phyloP scores from a whole-genome alignment of 2,329 filamentous ascomycete species.

The Colletotrichum paranaense region DNA sequence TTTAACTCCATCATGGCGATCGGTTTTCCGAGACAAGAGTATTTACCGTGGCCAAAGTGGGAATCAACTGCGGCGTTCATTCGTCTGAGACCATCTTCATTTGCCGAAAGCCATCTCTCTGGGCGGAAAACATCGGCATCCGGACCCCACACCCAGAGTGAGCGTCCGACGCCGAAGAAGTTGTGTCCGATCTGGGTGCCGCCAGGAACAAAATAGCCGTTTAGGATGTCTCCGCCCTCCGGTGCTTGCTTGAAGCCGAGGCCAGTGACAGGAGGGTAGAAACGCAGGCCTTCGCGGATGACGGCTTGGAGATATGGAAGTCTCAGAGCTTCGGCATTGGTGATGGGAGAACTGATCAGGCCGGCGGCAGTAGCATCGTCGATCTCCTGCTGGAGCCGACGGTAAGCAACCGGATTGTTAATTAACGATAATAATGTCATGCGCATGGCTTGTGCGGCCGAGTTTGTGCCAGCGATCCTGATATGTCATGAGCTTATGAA shows the following conservation, averaged over 20 bases:
- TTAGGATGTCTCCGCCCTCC: slow-evolving; percentile 61
- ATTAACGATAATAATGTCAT: slow-evolving; percentile 63
- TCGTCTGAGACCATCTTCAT: slow-evolving; percentile 42
- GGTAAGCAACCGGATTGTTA: slow-evolving; percentile 55
- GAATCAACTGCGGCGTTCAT: slow-evolving; percentile 54
- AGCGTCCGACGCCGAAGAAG: slow-evolving; percentile 64
- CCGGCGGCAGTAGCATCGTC: slow-evolving; percentile 50
- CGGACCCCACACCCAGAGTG: slow-evolving; percentile 63
- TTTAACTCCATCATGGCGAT: slow-evolving; percentile 61
- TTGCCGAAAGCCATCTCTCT: slow-evolving; percentile 62
- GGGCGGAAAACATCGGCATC: slow-evolving; percentile 68
- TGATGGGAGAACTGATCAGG: slow-evolving; percentile 49
- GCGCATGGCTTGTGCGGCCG: slow-evolving; percentile 70
- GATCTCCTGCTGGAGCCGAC: slow-evolving; percentile 55
- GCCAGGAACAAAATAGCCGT: slow-evolving; percentile 61
- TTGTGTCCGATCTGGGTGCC: slow-evolving; percentile 66
- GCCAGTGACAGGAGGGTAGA: slow-evolving; percentile 64
- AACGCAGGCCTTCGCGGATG: slow-evolving; percentile 65
- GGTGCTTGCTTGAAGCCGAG: slow-evolving; percentile 66
- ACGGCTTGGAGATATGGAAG: slow-evolving; percentile 68
- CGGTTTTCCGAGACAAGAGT: slow-evolving; percentile 57
- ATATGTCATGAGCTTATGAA: background rate
- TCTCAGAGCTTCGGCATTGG: slow-evolving; percentile 59
- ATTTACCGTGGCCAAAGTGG: slow-evolving; percentile 58
- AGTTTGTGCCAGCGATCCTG: slow-evolving; percentile 70